Percentiles rank a stretch among this genome's conserved stretches.
Conservation (phyloP, 2,329 filamentous ascomycete species). For the Nemania bipapillata region DNA sequence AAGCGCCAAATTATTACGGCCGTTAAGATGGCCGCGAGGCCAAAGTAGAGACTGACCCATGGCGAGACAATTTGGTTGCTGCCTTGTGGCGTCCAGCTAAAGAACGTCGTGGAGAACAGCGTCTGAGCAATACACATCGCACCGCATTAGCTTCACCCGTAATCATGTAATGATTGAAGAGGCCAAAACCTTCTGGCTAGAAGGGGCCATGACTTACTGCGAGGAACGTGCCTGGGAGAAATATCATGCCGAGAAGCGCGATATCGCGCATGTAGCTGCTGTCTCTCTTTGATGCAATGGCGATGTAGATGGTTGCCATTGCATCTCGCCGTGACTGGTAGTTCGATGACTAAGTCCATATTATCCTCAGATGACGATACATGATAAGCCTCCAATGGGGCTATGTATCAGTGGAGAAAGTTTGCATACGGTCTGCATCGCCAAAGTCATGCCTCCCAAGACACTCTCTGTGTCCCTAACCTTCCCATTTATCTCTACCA, state of each 20-base stretch:
- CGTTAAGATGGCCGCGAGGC: background rate
- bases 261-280: constrained; percentile 41
- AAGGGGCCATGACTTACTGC: constrained; percentile 35
- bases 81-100: background rate
- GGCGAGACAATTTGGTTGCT: background rate
- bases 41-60: background rate
- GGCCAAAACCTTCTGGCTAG: too few species aligned
- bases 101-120: background rate
- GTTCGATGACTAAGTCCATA: constrained; percentile 38
- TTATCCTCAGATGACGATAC: background rate
- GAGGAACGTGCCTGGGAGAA: constrained; percentile 44
- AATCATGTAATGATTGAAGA: background rate
- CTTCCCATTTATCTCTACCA: constrained; percentile 37
- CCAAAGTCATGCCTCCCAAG: constrained; percentile 36
- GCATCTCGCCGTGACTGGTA: constrained; percentile 38
- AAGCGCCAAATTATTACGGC: background rate
- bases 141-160: background rate
- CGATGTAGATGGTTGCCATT: constrained; percentile 35
- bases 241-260: constrained; percentile 40
- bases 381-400: background rate
- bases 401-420: background rate
- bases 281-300: constrained; percentile 38
- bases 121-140: background rate
- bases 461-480: constrained; percentile 25
- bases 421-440: constrained; percentile 39